Conservation (phyloP, 2,329 filamentous ascomycete species). For the Fusarium brachygibbosum region DNA sequence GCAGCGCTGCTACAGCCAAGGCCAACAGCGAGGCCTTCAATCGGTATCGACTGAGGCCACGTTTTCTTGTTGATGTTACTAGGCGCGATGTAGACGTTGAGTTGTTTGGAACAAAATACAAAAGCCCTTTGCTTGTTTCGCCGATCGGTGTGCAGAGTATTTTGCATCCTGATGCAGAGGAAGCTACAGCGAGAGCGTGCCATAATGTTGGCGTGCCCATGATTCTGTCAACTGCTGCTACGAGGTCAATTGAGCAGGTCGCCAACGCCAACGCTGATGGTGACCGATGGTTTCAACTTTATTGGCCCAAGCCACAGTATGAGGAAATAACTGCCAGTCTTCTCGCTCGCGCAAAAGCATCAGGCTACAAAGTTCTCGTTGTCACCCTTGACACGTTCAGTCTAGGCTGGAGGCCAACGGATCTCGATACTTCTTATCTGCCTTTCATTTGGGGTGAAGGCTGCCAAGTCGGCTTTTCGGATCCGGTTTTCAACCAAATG, state of each 20-base stretch:
- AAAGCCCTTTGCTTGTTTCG: constrained; percentile 68
- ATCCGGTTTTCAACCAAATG: constrained; percentile 69
- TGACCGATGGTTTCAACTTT: constrained; percentile 79
- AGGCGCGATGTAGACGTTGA: constrained; percentile 64
- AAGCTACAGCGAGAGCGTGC: constrained; percentile 73
- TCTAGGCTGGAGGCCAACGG: constrained; percentile 76
- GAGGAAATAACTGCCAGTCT: constrained; percentile 75
- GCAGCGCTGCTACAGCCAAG: constrained; percentile 71
- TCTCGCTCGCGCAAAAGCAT: constrained; percentile 70
- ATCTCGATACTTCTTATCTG: constrained; percentile 73
- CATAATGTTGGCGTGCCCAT: constrained; percentile 73
- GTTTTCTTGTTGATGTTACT: constrained; percentile 61
- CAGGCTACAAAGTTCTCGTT: constrained; percentile 74
- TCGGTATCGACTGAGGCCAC: constrained; percentile 65
- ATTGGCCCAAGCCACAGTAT: constrained; percentile 72
- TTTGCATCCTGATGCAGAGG: constrained; percentile 75
- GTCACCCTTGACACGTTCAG: constrained; percentile 81
- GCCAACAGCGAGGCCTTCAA: constrained; percentile 70
- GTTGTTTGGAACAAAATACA: constrained; percentile 65
- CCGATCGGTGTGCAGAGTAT: constrained; percentile 78
- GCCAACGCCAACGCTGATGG: constrained; percentile 69
- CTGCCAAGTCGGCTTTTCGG: constrained; percentile 72
- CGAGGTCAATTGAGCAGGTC: constrained; percentile 75
- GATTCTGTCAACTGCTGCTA: constrained; percentile 75
- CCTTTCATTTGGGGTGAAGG: constrained; percentile 72